Conservation (phyloP, 495 filamentous ascomycete species). For the Paragyromitra xinjiangensis region DNA sequence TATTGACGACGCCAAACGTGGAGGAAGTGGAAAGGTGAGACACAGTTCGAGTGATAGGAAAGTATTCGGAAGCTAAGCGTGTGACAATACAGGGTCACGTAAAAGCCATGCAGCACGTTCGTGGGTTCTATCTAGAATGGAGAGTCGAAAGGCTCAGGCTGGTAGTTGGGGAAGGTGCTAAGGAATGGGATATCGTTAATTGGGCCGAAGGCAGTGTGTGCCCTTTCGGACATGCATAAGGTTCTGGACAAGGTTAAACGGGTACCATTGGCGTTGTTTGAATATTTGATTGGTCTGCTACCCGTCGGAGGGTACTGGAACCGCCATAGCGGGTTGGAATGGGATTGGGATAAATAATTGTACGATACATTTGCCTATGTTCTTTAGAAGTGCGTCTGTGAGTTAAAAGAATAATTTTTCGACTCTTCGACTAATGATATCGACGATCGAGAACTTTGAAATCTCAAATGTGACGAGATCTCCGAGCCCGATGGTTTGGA, state of each 20-base stretch:
- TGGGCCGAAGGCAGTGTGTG: constrained; percentile 60
- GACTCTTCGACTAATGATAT: background rate
- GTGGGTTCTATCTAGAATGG: constrained; percentile 67
- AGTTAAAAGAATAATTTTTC: background rate
- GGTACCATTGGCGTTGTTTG: background rate
- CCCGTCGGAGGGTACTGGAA: background rate
- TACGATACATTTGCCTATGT: background rate
- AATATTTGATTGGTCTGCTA: constrained; percentile 11
- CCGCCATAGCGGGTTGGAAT: constrained; percentile 6
- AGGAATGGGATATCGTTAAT: constrained; percentile 67
- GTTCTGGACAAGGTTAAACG: background rate
- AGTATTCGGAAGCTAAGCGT: background rate
- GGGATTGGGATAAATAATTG: background rate
- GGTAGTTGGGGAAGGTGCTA: constrained; percentile 66
- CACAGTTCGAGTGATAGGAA: background rate
- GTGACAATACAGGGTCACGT: constrained; percentile 39
- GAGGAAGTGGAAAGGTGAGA: constrained; percentile 67
- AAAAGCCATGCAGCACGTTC: constrained; percentile 44
- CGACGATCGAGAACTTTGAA: constrained; percentile 3
- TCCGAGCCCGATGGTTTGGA: constrained; percentile 18
- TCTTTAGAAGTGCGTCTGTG: background rate
- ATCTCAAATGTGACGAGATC: constrained; percentile 25
- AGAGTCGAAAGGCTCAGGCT: constrained; percentile 72
- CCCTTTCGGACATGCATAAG: background rate
- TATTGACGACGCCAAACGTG: constrained; percentile 72